A percentile compares a stretch with the other conserved stretches of the same genome.
phyloP scores from a whole-genome alignment of 345 rosid genomes.

The Physaria fendleri region DNA sequence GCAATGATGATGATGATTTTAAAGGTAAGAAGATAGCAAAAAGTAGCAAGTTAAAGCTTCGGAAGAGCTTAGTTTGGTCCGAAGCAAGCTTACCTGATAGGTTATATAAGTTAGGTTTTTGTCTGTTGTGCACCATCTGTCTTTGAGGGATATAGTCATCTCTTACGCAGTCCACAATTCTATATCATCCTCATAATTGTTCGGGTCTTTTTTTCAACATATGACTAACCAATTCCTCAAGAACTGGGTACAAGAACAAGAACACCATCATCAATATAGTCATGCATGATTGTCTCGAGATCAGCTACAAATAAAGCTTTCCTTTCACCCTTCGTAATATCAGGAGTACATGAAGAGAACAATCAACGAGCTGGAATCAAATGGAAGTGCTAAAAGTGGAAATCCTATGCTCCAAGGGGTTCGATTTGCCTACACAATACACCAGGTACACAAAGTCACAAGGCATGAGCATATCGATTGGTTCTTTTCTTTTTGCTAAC shows the following conservation, averaged over 20 bases:
- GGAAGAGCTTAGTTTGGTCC: constrained; percentile 7
- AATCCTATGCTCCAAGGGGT: constrained; percentile 66
- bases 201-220: constrained; percentile 13
- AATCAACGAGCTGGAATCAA: constrained; percentile 40
- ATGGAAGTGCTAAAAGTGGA: constrained; percentile 33
- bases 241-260: constrained; percentile 27
- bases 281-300: too few relatives aligned
- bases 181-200: constrained; percentile 6
- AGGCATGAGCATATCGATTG: not conserved
- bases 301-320: too few relatives aligned
- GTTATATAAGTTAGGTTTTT: not conserved
- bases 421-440: constrained; percentile 70
- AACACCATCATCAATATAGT: too few relatives aligned
- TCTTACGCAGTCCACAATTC: constrained; percentile 9
- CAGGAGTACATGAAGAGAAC: constrained; percentile 65
- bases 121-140: not conserved
- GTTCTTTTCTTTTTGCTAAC: constrained; percentile 14
- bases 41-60: not conserved
- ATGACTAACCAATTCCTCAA: constrained; percentile 21
- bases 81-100: constrained; percentile 10
- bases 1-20: not conserved
- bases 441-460: constrained; percentile 53
- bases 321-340: too few relatives aligned
- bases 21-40: not conserved
- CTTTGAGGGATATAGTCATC: not conserved